Percentiles rank a stretch among this genome's conserved stretches.
phyloP scores from a whole-genome alignment of 2,329 filamentous ascomycete species.

The Cladosporium sp. region DNA sequence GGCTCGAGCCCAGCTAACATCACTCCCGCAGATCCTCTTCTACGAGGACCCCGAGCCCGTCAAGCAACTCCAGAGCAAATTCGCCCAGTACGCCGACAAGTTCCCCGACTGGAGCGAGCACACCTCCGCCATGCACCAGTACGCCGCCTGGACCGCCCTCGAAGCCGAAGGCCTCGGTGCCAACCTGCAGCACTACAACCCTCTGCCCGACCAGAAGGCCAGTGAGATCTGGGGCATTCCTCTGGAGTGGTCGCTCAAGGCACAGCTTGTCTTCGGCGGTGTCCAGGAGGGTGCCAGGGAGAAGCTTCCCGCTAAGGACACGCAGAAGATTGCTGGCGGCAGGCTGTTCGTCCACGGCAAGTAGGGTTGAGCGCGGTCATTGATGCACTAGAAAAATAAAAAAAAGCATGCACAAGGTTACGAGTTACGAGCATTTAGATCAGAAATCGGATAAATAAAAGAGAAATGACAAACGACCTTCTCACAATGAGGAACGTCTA shows the following conservation, averaged over 20 bases:
- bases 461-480: too few species aligned
- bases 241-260: slow-evolving; percentile 68
- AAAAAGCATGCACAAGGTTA: neutral
- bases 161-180: slow-evolving; percentile 28
- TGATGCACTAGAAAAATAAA: neutral
- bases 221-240: slow-evolving; percentile 66
- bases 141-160: slow-evolving; percentile 26
- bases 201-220: slow-evolving; percentile 69
- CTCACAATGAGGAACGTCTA: too few species aligned
- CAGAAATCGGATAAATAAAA: neutral
- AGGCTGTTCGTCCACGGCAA: slow-evolving; percentile 27
- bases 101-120: slow-evolving; percentile 76
- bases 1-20: neutral
- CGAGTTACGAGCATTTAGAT: neutral
- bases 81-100: slow-evolving; percentile 69
- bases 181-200: slow-evolving; percentile 30
- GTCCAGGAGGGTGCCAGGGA: slow-evolving; percentile 43
- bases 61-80: slow-evolving; percentile 62
- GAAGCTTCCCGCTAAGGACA: slow-evolving; percentile 23
- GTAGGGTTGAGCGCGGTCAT: neutral
- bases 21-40: slow-evolving; percentile 63
- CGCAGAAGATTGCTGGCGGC: slow-evolving; percentile 26
- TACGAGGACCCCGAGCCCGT: slow-evolving; percentile 72
- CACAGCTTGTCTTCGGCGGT: slow-evolving; percentile 72
- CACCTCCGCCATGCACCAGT: slow-evolving; percentile 53